Evolutionary conservation across 306 rosid species (phyloP).

Genomic region (Vigna angularis): DNA sequence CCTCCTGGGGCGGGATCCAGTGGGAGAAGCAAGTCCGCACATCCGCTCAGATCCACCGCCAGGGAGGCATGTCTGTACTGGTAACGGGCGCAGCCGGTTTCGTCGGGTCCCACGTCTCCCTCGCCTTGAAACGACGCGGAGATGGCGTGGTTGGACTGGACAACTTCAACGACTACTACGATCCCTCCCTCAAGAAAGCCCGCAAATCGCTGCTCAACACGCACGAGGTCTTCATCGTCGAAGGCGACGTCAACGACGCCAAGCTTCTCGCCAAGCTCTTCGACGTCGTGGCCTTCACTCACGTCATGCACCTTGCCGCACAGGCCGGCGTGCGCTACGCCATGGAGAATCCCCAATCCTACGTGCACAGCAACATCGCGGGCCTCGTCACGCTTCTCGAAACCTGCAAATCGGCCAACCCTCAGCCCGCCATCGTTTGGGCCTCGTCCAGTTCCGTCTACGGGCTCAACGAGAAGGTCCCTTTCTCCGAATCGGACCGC

Average conservation of each 20-base stretch:
- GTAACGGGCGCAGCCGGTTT: slow-evolving; percentile 87
- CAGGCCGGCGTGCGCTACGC: slow-evolving; percentile 96
- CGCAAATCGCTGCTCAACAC: slow-evolving; percentile 55
- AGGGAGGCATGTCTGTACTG: slow-evolving; percentile 75
- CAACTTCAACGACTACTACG: slow-evolving; percentile 84
- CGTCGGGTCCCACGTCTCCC: slow-evolving; percentile 80
- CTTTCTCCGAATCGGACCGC: slow-evolving; percentile 72
- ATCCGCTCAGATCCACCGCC: slow-evolving; percentile 75
- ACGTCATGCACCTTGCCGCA: slow-evolving; percentile 91
- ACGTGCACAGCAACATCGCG: slow-evolving; percentile 92
- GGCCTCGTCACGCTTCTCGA: slow-evolving; percentile 86
- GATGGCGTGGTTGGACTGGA: slow-evolving; percentile 91
- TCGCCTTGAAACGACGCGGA: slow-evolving; percentile 70
- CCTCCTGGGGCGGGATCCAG: slow-evolving; percentile 92
- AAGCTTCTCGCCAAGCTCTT: slow-evolving; percentile 72
- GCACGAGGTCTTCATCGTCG: slow-evolving; percentile 66
- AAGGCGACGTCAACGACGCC: slow-evolving; percentile 79
- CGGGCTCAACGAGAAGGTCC: slow-evolving; percentile 76
- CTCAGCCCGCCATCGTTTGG: slow-evolving; percentile 85
- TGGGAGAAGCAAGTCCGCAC: slow-evolving; percentile 91
- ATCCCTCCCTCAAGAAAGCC: slow-evolving; percentile 77
- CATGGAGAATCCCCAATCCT: slow-evolving; percentile 86
- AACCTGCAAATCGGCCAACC: slow-evolving; percentile 72
- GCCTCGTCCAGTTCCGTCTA: slow-evolving; percentile 92
- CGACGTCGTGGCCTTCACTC: slow-evolving; percentile 82